Evolutionary conservation across 345 rosid species (phyloP).

Genomic region (Angophora floribunda): DNA sequence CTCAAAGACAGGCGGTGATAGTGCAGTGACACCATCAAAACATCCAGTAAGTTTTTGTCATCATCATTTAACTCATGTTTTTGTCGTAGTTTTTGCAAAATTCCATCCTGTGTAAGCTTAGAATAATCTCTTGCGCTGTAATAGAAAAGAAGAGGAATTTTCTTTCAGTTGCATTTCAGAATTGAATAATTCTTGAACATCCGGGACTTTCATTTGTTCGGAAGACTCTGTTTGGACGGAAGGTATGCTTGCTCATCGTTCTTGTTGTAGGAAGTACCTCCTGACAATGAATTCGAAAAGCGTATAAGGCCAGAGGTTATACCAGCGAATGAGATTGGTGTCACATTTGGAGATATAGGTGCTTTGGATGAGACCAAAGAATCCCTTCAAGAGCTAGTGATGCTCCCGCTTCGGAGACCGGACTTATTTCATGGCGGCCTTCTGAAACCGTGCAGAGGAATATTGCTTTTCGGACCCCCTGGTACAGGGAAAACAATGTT

Average conservation of each 20-base stretch:
- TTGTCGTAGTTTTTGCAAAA: not conserved
- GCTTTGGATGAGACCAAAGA: slow-evolving; percentile 87
- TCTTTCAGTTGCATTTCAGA: not conserved
- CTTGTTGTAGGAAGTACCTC: slow-evolving; percentile 48
- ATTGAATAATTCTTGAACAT: not conserved
- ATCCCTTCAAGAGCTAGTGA: slow-evolving; percentile 86
- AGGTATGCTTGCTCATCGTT: not conserved
- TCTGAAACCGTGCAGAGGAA: slow-evolving; percentile 90
- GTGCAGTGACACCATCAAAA: slow-evolving; percentile 16
- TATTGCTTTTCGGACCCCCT: slow-evolving; percentile 95
- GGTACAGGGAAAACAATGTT: slow-evolving; percentile 98
- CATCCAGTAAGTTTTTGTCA: slow-evolving; percentile 21
- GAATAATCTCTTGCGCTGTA: not conserved
- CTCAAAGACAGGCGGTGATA: slow-evolving; percentile 28
- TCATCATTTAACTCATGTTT: not conserved
- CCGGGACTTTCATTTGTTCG: not conserved
- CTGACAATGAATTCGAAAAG: slow-evolving; percentile 96
- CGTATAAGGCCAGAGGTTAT: slow-evolving; percentile 93
- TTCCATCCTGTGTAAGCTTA: not conserved
- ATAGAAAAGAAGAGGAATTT: not conserved
- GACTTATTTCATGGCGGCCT: slow-evolving; percentile 86
- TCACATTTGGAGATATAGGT: slow-evolving; percentile 77
- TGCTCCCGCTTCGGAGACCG: slow-evolving; percentile 94
- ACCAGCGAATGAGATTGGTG: slow-evolving; percentile 66
- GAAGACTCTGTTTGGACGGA: not conserved